Evolutionary conservation across 192 early-diverging fungal species (phyloP).

Genomic region (Backusella psychrophila): DNA sequence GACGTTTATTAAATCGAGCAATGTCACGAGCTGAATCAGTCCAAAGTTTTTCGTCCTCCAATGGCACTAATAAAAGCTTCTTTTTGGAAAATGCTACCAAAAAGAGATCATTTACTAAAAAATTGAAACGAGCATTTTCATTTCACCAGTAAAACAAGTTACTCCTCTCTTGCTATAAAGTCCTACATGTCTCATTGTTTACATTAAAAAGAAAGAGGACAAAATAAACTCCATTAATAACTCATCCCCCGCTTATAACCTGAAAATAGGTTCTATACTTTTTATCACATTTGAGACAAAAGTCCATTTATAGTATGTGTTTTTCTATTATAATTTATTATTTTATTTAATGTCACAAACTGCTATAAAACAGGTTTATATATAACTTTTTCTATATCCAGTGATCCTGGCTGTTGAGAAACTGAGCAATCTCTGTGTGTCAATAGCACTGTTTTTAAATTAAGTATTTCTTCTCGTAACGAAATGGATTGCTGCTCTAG

Average conservation of each 20-base stretch:
- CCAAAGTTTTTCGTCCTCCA: not conserved
- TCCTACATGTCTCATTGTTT: not conserved
- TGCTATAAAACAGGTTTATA: not conserved
- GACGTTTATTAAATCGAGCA: conserved; percentile 10
- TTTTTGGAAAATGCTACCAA: not conserved
- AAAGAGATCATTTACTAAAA: not conserved
- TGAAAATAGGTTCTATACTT: not conserved
- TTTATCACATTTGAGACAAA: not conserved
- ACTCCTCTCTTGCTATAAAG: not conserved
- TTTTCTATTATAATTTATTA: not conserved
- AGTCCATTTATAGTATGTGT: not conserved
- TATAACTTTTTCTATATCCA: not conserved
- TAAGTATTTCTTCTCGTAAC: conserved; percentile 70
- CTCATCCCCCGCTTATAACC: not conserved
- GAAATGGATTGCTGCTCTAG: conserved; percentile 52
- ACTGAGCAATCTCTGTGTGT: conserved; percentile 1
- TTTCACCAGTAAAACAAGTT: not conserved
- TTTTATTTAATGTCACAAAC: not conserved
- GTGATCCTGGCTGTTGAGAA: not conserved
- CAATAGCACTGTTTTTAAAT: conserved; percentile 69
- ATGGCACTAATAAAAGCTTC: not conserved
- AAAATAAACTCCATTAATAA: not conserved
- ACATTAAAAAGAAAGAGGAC: not conserved
- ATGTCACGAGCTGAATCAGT: not conserved
- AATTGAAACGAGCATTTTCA: conserved; percentile 3